phyloP scores from a whole-genome alignment of 495 filamentous ascomycete genomes.

The Xylaria cubensis region DNA sequence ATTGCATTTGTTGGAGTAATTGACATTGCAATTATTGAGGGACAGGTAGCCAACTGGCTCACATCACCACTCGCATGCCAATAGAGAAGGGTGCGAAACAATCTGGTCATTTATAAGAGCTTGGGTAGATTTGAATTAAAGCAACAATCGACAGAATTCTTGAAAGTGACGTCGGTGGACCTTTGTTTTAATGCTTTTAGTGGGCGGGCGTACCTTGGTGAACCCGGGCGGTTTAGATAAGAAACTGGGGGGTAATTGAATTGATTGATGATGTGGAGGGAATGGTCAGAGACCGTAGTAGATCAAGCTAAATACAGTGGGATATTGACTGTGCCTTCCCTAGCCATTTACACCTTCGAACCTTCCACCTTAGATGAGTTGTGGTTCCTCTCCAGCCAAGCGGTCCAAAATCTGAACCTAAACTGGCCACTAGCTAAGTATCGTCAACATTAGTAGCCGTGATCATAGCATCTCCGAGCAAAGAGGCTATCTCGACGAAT shows the following conservation, averaged over 20 bases:
- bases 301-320: too few species aligned
- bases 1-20: too few species aligned
- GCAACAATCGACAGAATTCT: background rate
- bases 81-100: too few species aligned
- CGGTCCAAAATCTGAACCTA: background rate
- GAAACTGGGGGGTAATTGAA: too few species aligned
- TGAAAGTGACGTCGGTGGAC: background rate
- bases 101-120: background rate
- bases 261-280: too few species aligned
- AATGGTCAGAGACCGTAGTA: too few species aligned
- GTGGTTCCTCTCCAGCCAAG: background rate
- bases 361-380: too few species aligned
- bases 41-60: conserved; percentile 1
- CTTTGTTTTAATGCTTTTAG: background rate
- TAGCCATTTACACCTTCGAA: too few species aligned
- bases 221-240: too few species aligned
- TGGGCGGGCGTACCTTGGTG: background rate
- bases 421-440: background rate
- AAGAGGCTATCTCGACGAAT: background rate
- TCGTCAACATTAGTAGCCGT: background rate
- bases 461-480: background rate
- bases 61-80: background rate
- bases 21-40: too few species aligned
- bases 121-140: background rate
- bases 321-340: too few species aligned